phyloP scores from a whole-genome alignment of 495 filamentous ascomycete species.

The Talaromyces borbonicus region DNA sequence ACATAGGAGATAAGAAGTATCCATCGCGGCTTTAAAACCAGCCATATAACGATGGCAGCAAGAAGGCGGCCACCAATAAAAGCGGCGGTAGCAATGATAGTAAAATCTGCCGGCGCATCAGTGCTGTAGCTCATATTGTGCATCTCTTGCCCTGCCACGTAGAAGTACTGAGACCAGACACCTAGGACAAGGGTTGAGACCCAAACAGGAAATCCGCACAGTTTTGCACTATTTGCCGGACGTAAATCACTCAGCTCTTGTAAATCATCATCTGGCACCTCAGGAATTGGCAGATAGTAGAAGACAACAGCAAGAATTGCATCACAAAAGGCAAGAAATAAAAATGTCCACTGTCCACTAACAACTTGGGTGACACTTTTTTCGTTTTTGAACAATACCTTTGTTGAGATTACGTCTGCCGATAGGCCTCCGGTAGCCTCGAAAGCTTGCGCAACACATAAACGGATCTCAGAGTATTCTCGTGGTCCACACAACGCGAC shows the following conservation, averaged over 20 bases:
- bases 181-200: conserved; percentile 48
- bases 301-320: conserved; percentile 53
- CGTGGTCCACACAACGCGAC: conserved; percentile 57
- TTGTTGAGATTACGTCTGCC: conserved; percentile 48
- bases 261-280: conserved; percentile 55
- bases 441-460: conserved; percentile 57
- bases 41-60: conserved; percentile 39
- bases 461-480: conserved; percentile 52
- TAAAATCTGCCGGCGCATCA: conserved; percentile 36
- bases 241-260: conserved; percentile 43
- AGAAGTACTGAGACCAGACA: conserved; percentile 51
- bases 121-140: conserved; percentile 35
- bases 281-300: conserved; percentile 56
- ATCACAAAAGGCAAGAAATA: conserved; percentile 56
- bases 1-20: conserved; percentile 46
- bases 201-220: conserved; percentile 37
- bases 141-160: conserved; percentile 56
- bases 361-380: conserved; percentile 44
- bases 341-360: conserved; percentile 62
- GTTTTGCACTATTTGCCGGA: conserved; percentile 36
- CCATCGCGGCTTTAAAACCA: conserved; percentile 51
- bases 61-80: conserved; percentile 60
- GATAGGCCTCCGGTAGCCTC: conserved; percentile 54
- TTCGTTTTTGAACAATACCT: conserved; percentile 48
- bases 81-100: conserved; percentile 45